Conservation (phyloP, 805 yeast species). For the Candida arabinofermentans region DNA sequence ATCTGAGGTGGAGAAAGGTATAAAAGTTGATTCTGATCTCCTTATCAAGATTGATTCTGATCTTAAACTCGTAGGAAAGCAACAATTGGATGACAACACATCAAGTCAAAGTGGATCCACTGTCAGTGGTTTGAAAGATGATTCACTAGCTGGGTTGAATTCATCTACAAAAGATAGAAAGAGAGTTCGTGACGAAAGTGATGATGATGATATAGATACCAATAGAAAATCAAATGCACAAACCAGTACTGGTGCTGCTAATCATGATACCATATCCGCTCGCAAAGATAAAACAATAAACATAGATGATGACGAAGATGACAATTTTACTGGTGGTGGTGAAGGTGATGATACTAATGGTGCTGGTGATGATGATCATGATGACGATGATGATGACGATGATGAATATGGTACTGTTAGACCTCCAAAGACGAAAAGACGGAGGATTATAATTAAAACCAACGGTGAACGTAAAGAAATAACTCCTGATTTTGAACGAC, state of each 20-base stretch:
- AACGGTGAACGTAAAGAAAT: slow-evolving; percentile 22
- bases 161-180: neutral
- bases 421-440: slow-evolving; percentile 17
- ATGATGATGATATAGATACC: neutral
- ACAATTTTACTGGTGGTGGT: neutral
- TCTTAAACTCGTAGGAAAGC: slow-evolving; percentile 1
- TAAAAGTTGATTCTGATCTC: slow-evolving; percentile 17
- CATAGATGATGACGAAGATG: neutral
- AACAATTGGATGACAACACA: neutral
- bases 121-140: no score
- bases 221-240: neutral
- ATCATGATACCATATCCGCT: neutral
- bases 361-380: neutral
- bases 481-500: slow-evolving; percentile 10
- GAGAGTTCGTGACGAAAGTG: neutral
- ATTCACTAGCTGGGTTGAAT: slow-evolving; percentile 4
- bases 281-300: slow-evolving; percentile 3
- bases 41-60: slow-evolving; percentile 21
- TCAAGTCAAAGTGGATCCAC: slow-evolving; percentile 6
- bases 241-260: neutral
- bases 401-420: slow-evolving; percentile 18
- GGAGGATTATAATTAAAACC: slow-evolving; percentile 17
- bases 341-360: neutral
- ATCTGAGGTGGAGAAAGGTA: slow-evolving; percentile 35
- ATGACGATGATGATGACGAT: slow-evolving; percentile 11